These are phyloP conservation scores for Solanum hybrid DNA, from an alignment of 305 asterid species.

Conservation along the genomic window DNA sequence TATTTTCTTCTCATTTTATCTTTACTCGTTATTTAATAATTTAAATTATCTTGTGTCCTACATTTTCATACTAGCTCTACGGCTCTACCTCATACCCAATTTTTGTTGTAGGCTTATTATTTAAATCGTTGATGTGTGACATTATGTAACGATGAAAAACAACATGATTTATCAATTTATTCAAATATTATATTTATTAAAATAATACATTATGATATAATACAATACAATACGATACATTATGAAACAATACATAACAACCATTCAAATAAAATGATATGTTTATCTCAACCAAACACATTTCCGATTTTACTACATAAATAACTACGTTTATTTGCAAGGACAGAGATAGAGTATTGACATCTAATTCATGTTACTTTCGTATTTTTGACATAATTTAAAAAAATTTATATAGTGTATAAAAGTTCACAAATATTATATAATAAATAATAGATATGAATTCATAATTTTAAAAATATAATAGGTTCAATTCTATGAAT, in stretches of 20 bases:
- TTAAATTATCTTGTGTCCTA: neutral
- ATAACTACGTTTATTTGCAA: too few relatives aligned
- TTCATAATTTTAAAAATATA: neutral
- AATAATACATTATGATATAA: too few relatives aligned
- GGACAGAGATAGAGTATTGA: too few relatives aligned
- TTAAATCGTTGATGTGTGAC: neutral
- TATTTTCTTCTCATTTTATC: too few relatives aligned
- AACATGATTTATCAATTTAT: neutral
- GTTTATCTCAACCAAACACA: neutral
- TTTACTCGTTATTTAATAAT: neutral
- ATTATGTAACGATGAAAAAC: neutral
- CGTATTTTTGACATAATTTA: neutral
- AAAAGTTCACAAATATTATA: too few relatives aligned
- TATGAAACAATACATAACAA: too few relatives aligned
- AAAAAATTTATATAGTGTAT: neutral
- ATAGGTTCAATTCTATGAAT: neutral
- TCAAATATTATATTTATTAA: too few relatives aligned
- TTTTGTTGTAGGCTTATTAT: neutral
- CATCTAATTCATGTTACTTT: neutral
- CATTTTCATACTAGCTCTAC: too few relatives aligned
- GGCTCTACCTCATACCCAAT: neutral
- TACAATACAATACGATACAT: too few relatives aligned
- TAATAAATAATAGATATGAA: too few relatives aligned
- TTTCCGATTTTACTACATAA: neutral
- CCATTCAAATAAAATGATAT: neutral